Percentiles rank a stretch among this genome's conserved stretches.
Conservation (phyloP, 768 basidiomycete species). For the Suillus occidentalis region DNA sequence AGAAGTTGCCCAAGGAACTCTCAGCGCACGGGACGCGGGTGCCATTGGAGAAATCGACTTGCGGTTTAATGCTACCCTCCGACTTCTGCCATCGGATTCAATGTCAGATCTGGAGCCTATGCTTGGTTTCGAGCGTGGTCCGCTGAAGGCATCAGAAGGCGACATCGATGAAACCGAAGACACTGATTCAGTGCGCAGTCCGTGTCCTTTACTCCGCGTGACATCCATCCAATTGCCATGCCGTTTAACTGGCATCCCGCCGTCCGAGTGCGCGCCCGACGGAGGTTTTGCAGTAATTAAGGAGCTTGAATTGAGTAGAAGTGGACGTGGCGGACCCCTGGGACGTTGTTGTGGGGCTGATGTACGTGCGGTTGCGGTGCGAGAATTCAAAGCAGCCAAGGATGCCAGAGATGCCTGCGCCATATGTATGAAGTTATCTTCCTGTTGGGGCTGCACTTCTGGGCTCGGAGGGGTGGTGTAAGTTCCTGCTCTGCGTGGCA, state of each 20-base stretch:
- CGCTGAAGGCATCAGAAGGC: conserved; percentile 48
- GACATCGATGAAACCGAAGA: conserved; percentile 68
- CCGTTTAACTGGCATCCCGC: conserved; percentile 34
- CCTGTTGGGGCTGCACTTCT: conserved; percentile 16
- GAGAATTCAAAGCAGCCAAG: conserved; percentile 40
- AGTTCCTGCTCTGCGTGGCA: conserved; percentile 29
- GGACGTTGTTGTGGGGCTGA: conserved; percentile 34
- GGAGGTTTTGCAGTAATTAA: conserved; percentile 37
- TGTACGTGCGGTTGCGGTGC: conserved; percentile 27
- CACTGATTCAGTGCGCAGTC: conserved; percentile 51
- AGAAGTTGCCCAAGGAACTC: conserved; percentile 37
- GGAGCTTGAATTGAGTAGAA: conserved; percentile 58
- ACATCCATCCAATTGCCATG: conserved; percentile 51
- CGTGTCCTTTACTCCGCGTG: conserved; percentile 38
- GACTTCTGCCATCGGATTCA: conserved; percentile 61
- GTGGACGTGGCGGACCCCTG: conserved; percentile 63
- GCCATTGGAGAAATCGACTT: conserved; percentile 75
- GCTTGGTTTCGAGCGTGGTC: conserved; percentile 30
- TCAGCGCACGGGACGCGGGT: conserved; percentile 43
- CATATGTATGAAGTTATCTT: conserved; percentile 37
- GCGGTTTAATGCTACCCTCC: conserved; percentile 63
- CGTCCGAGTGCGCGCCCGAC: conserved; percentile 34
- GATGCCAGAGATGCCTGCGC: conserved; percentile 44
- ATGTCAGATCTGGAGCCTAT: conserved; percentile 44
- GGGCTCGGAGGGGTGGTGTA: conserved; percentile 35